phyloP scores from a whole-genome alignment of 768 basidiomycete genomes.

The Leucocoprinus birnbaumii region DNA sequence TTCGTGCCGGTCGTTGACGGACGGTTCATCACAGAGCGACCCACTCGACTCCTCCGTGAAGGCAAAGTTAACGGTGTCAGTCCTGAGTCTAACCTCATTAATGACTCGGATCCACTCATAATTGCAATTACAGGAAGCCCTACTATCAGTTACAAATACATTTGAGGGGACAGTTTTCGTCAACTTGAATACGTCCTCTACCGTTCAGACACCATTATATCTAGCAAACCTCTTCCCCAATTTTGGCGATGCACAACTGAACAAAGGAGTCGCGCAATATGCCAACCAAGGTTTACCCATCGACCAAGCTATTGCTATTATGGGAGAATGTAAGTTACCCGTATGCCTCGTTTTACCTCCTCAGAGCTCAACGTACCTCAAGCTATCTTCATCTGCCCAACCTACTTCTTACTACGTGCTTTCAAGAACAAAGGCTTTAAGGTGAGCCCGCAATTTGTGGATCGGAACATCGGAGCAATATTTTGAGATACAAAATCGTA shows the following conservation, averaged over 20 bases:
- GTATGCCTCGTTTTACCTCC: background rate
- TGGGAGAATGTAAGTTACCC: constrained; percentile 15
- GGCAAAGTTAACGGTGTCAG: constrained; percentile 45
- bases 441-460: constrained; percentile 16
- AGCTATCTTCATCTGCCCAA: constrained; percentile 47
- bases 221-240: constrained; percentile 36
- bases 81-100: too few species aligned
- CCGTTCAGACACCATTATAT: constrained; percentile 26
- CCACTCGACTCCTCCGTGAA: constrained; percentile 31
- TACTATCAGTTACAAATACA: constrained; percentile 36
- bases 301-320: constrained; percentile 11
- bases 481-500: too few species aligned
- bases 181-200: constrained; percentile 19
- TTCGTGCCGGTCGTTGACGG: constrained; percentile 52
- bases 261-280: constrained; percentile 5
- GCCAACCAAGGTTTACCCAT: background rate
- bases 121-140: constrained; percentile 19
- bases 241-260: constrained; percentile 23
- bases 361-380: too few species aligned
- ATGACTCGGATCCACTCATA: too few species aligned
- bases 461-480: too few species aligned
- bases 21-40: constrained; percentile 39
- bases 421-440: constrained; percentile 29
- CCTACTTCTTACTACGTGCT: constrained; percentile 33
- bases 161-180: constrained; percentile 39